Evolutionary conservation across 305 asterid species (phyloP), one percentile per base, ranked within the genome.

Genomic region (Fraxinus albicans): DNA sequence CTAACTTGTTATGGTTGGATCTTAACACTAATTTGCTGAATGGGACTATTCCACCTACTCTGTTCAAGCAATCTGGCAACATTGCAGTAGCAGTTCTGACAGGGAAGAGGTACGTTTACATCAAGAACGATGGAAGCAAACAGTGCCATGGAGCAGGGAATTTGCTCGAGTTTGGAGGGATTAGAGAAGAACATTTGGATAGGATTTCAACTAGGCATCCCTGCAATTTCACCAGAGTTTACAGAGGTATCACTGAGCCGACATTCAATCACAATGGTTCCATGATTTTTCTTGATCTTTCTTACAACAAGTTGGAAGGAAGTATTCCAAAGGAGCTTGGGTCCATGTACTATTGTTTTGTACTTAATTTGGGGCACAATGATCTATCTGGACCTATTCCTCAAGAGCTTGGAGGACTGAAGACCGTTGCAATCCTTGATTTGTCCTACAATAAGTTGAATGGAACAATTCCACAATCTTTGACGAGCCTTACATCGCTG

Each of bases 61-160:
- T 96, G 42, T 93, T 87, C 91, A 93, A 92, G 90, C 98, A 96
- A 79, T 95, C 99, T 10, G 98, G 99, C 4, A 92, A 93, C 21
- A 94, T 96, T 17, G 97, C 95, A 0, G 88, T 81, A 81, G 94
- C 89, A 7, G 36, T 88, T 44, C 88, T 91, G n/a, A 93, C 98
- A 0, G 94, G 97, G 23, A 96, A 93, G 84, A 87, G 86, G 35
- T 96, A 91, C 0, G 92, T 88, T 38, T 92, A 94, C 38, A 91
- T 96, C 76, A 94, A 89, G 92, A 94, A 93, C 29, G 97, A 96
- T 10, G 99, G 99, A 36, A 92, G 96, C 83, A 86, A 87, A 81
- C 89, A 91, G 86, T 96, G 99, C 87, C 98, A 94, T 6, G 99
- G 99, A 25, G 95, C 99, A 0, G 98, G 99, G 60, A 93, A 94